These are phyloP conservation scores for Bruguiera gymnorhiza DNA, from an alignment of 345 rosid species.

Conservation along the genomic window DNA sequence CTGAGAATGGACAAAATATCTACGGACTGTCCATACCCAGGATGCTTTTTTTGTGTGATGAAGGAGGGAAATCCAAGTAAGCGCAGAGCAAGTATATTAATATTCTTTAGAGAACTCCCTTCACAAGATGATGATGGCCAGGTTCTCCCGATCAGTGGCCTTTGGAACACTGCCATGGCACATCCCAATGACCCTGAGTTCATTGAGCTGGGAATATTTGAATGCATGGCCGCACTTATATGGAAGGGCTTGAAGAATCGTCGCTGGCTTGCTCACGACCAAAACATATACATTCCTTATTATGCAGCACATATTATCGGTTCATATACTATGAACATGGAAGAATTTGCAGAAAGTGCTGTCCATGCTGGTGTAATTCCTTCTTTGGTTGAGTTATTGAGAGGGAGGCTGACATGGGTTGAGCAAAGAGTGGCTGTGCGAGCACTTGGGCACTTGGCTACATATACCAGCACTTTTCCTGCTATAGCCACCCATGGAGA, in stretches of 20 bases:
- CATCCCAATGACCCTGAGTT: slow-evolving; percentile 99
- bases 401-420: slow-evolving; percentile 98
- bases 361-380: slow-evolving; percentile 84
- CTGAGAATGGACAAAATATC: slow-evolving; percentile 69
- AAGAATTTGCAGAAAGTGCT: slow-evolving; percentile 85
- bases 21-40: slow-evolving; percentile 94
- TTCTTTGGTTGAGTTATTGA: slow-evolving; percentile 84
- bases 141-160: slow-evolving; percentile 97
- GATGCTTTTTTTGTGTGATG: slow-evolving; percentile 98
- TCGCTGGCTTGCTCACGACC: slow-evolving; percentile 96
- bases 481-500: slow-evolving; percentile 76
- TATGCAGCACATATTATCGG: slow-evolving; percentile 98
- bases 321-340: slow-evolving; percentile 99
- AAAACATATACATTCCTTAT: slow-evolving; percentile 94
- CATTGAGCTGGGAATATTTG: slow-evolving; percentile 90
- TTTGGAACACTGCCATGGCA: slow-evolving; percentile 99
- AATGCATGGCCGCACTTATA: slow-evolving; percentile 91
- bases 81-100: slow-evolving; percentile 83
- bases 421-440: slow-evolving; percentile 98
- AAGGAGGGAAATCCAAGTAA: slow-evolving; percentile 98
- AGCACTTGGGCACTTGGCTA: slow-evolving; percentile 95
- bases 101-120: slow-evolving; percentile 94
- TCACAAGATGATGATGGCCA: slow-evolving; percentile 94
- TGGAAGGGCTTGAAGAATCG: slow-evolving; percentile 96
- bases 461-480: slow-evolving; percentile 77